A percentile compares a stretch with the other conserved stretches of the same genome.
Evolutionary conservation across 345 rosid species (phyloP).

Genomic region (Barbarea vulgaris): DNA sequence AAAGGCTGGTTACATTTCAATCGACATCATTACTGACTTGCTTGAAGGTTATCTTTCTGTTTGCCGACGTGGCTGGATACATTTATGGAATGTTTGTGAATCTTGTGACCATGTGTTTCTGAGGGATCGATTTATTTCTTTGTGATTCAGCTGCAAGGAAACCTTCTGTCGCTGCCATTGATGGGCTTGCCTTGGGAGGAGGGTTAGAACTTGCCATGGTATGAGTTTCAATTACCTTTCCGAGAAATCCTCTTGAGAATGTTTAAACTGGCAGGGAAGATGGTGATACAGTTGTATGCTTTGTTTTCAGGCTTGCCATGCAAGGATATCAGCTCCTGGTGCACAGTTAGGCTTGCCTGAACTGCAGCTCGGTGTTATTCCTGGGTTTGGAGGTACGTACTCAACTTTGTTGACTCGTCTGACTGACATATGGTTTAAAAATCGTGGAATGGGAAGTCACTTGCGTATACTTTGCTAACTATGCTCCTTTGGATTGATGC

Average conservation of each 20-base stretch:
- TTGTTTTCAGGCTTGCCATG: constrained; percentile 73
- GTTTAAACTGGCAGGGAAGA: constrained; percentile 1
- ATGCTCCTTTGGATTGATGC: constrained; percentile 43
- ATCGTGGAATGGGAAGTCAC: not conserved
- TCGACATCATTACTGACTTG: constrained; percentile 64
- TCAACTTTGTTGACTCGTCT: constrained; percentile 1
- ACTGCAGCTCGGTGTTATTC: constrained; percentile 90
- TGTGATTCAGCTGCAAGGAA: constrained; percentile 72
- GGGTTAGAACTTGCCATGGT: constrained; percentile 98
- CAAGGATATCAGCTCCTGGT: constrained; percentile 77
- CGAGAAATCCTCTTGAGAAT: constrained; percentile 16
- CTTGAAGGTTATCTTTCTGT: constrained; percentile 66
- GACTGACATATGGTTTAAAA: not conserved
- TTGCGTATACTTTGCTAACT: constrained; percentile 2
- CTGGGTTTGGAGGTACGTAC: constrained; percentile 93
- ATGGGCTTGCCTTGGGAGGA: constrained; percentile 98
- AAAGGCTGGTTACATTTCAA: constrained; percentile 61
- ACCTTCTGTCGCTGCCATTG: constrained; percentile 98
- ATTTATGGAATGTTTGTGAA: constrained; percentile 1
- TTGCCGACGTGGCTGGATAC: not conserved
- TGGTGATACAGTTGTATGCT: constrained; percentile 24
- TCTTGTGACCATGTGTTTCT: constrained; percentile 8
- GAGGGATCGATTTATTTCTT: constrained; percentile 28
- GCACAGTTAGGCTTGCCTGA: constrained; percentile 90
- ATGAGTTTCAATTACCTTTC: constrained; percentile 28